Conservation (phyloP, 2,329 filamentous ascomycete genomes). For the Chaetomiaceae sp. region DNA sequence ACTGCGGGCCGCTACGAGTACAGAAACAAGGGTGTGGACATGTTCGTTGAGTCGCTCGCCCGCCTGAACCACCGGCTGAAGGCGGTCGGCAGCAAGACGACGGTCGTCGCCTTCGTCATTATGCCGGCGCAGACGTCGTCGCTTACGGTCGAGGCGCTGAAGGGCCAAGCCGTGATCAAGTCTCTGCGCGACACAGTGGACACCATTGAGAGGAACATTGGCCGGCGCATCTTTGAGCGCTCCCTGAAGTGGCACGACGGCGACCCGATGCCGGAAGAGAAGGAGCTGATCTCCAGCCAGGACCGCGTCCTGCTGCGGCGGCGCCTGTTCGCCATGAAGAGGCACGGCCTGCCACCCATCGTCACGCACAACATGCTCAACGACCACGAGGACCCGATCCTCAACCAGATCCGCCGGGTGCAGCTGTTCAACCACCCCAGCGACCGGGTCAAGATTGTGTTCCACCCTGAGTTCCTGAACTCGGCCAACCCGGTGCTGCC, state of each 20-base stretch:
- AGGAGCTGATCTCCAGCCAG: slow-evolving; percentile 85
- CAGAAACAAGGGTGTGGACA: slow-evolving; percentile 97
- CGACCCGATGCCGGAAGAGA: slow-evolving; percentile 88
- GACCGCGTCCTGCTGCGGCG: slow-evolving; percentile 90
- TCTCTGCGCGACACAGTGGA: slow-evolving; percentile 88
- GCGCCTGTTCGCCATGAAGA: slow-evolving; percentile 94
- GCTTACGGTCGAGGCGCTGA: slow-evolving; percentile 88
- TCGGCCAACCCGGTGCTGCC: slow-evolving; percentile 92
- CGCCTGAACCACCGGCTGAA: slow-evolving; percentile 93
- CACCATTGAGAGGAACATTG: slow-evolving; percentile 87
- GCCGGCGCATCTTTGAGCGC: slow-evolving; percentile 88
- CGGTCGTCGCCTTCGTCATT: slow-evolving; percentile 95
- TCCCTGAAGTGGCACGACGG: slow-evolving; percentile 95
- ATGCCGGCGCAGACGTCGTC: slow-evolving; percentile 97
- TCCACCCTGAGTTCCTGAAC: slow-evolving; percentile 97
- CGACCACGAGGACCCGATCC: slow-evolving; percentile 83
- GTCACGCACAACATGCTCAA: slow-evolving; percentile 99
- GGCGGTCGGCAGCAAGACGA: slow-evolving; percentile 75
- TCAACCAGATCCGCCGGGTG: slow-evolving; percentile 92
- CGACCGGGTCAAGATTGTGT: slow-evolving; percentile 94
- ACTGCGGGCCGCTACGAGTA: slow-evolving; percentile 96
- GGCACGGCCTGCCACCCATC: slow-evolving; percentile 81
- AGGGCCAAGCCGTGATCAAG: slow-evolving; percentile 96
- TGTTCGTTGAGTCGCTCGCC: slow-evolving; percentile 97
- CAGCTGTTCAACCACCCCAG: slow-evolving; percentile 94